Conservation (phyloP, 495 filamentous ascomycete genomes). For the Penicillium samsonianum region DNA sequence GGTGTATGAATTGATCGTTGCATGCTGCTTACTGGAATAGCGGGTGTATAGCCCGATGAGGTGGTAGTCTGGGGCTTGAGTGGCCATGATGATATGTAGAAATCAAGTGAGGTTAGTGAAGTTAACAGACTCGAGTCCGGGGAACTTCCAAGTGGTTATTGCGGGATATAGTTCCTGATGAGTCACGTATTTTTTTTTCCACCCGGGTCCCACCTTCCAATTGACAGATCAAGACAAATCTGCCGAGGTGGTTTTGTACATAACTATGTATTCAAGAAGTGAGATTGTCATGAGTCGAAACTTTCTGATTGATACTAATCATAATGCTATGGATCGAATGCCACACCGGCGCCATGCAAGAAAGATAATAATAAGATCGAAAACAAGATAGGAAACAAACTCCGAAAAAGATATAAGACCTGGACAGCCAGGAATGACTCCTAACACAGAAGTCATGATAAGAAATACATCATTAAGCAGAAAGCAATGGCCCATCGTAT, state of each 20-base stretch:
- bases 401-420: not conserved
- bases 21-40: constrained; percentile 33
- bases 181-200: no score
- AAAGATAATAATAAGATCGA: not conserved
- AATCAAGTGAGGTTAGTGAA: not conserved
- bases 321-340: constrained; percentile 3
- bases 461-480: constrained; percentile 1
- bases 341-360: constrained; percentile 9
- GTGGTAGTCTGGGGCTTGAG: constrained; percentile 26
- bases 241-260: no score
- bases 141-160: no score
- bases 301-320: constrained; percentile 1
- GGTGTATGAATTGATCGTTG: not conserved
- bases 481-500: constrained; percentile 1
- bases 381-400: not conserved
- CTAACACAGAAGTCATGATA: not conserved
- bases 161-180: no score
- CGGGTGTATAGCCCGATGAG: constrained; percentile 36
- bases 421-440: not conserved
- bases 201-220: not conserved
- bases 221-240: not conserved
- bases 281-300: not conserved
- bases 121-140: not conserved
- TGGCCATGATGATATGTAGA: not conserved
- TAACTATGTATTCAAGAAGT: not conserved